Evolutionary conservation across 2,329 filamentous ascomycete species (phyloP).

Genomic region (Parastagonospora nodorum): DNA sequence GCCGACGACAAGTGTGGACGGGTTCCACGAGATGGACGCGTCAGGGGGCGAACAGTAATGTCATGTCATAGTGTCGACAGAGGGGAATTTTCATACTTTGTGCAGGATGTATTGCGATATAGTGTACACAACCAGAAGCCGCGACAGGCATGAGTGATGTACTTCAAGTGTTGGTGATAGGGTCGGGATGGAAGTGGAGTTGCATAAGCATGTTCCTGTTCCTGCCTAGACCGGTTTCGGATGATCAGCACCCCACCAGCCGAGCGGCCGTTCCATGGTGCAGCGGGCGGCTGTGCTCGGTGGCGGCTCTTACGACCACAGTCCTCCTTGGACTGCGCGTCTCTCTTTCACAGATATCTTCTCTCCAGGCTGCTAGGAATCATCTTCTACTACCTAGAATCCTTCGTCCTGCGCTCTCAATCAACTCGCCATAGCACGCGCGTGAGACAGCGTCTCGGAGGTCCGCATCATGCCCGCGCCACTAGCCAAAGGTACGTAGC

Average conservation of each 20-base stretch:
- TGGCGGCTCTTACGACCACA: constrained; percentile 17
- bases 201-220: no score
- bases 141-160: no score
- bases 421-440: not conserved
- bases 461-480: constrained; percentile 44
- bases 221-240: no score
- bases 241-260: not conserved
- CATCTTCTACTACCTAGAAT: not conserved
- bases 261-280: constrained; percentile 1
- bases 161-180: no score
- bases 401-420: not conserved
- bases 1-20: no score
- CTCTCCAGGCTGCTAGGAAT: constrained; percentile 11
- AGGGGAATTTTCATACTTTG: no score
- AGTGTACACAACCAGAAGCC: no score
- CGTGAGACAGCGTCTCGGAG: constrained; percentile 1
- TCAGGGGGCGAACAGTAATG: no score
- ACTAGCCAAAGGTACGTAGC: constrained; percentile 47
- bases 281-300: constrained; percentile 13
- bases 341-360: constrained; percentile 2
- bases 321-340: constrained; percentile 5
- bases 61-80: no score
- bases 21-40: no score
- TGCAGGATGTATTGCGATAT: no score
- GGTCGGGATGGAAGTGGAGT: no score